Percentiles rank a stretch among this genome's conserved stretches.
Conservation (phyloP, 2,329 filamentous ascomycete species). For the Pseudomassariella vexata region DNA sequence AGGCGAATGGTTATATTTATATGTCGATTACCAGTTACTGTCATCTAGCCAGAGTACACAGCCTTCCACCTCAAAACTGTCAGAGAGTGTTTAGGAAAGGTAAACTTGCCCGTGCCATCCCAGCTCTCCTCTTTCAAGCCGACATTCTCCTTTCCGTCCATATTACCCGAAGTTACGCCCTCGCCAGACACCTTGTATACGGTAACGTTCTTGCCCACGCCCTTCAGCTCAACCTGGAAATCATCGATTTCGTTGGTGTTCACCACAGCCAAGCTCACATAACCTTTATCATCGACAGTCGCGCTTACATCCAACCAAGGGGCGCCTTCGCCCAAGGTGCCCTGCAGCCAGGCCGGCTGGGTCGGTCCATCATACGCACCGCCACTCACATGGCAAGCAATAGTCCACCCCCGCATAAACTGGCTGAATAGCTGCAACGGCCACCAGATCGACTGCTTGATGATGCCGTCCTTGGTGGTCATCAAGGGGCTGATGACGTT, state of each 20-base stretch:
- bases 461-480: conserved; percentile 58
- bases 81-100: conserved; percentile 65
- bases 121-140: conserved; percentile 54
- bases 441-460: conserved; percentile 73
- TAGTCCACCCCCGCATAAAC: conserved; percentile 68
- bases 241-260: conserved; percentile 61
- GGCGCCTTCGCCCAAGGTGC: conserved; percentile 55
- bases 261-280: conserved; percentile 63
- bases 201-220: conserved; percentile 46
- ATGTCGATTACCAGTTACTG: too few species aligned
- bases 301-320: conserved; percentile 68
- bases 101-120: conserved; percentile 56
- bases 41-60: too few species aligned
- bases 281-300: conserved; percentile 50
- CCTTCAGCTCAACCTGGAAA: conserved; percentile 55
- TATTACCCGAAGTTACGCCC: conserved; percentile 55
- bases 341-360: conserved; percentile 58
- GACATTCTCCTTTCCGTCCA: conserved; percentile 56
- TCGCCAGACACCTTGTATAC: conserved; percentile 60
- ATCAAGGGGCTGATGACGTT: conserved; percentile 75
- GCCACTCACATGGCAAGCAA: conserved; percentile 60
- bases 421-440: conserved; percentile 62
- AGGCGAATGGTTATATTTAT: too few species aligned
- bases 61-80: conserved; percentile 54
- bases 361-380: conserved; percentile 63